Percentiles rank a stretch among this genome's conserved stretches.
These are phyloP conservation scores for Tylopilus cervinicoccineus DNA, from an alignment of 768 basidiomycete species.

Conservation along the genomic window DNA sequence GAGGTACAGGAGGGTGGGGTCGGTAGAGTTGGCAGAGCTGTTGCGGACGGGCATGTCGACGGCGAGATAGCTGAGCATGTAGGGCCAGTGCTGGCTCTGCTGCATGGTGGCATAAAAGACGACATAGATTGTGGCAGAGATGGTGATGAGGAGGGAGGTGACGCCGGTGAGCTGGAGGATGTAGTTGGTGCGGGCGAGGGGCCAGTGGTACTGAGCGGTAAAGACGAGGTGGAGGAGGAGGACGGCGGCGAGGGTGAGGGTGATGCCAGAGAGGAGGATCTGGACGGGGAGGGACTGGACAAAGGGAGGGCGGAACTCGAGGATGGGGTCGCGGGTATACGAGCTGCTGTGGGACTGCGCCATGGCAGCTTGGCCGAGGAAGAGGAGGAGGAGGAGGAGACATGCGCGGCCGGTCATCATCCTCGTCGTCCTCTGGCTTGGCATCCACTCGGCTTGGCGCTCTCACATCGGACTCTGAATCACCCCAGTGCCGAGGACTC, in stretches of 20 bases:
- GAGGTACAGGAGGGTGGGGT: slow-evolving; percentile 25
- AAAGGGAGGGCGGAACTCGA: slow-evolving; percentile 73
- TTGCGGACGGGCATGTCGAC: slow-evolving; percentile 51
- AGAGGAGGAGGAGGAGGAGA: slow-evolving; percentile 8
- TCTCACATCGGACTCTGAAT: background rate
- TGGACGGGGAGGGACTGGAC: slow-evolving; percentile 89
- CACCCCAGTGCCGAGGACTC: background rate
- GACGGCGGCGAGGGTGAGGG: slow-evolving; percentile 78
- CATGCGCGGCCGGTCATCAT: background rate
- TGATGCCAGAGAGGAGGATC: slow-evolving; percentile 79
- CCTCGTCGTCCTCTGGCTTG: background rate
- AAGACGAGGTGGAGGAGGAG: slow-evolving; percentile 91
- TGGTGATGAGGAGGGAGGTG: slow-evolving; percentile 69
- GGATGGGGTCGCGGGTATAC: slow-evolving; percentile 62
- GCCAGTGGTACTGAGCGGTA: slow-evolving; percentile 95
- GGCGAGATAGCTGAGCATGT: slow-evolving; percentile 91
- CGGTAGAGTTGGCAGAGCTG: slow-evolving; percentile 10
- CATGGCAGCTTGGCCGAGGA: slow-evolving; percentile 19
- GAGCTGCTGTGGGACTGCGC: slow-evolving; percentile 7
- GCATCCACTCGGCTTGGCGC: background rate
- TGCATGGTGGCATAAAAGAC: slow-evolving; percentile 55
- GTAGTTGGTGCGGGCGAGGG: slow-evolving; percentile 90
- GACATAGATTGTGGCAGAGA: slow-evolving; percentile 73
- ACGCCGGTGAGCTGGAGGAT: slow-evolving; percentile 85
- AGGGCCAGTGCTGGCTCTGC: slow-evolving; percentile 83